These are phyloP conservation scores for Zea luxurians DNA, from an alignment of 176 grass and related monocot genomes.

Conservation along the genomic window DNA sequence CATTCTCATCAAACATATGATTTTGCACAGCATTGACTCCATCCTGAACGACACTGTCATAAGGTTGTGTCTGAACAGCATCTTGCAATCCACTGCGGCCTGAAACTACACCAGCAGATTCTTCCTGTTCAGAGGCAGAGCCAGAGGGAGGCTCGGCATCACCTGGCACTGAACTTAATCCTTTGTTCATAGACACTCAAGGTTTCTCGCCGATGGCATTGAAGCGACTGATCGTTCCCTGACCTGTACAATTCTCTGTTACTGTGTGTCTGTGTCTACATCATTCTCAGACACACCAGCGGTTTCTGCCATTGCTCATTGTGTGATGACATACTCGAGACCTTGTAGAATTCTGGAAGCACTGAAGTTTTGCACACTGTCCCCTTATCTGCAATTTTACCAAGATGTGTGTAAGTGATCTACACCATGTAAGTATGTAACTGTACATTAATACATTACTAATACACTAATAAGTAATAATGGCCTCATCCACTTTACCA, in stretches of 20 bases:
- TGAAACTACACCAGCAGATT: slow-evolving; percentile 8
- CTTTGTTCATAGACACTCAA: slow-evolving; percentile 4
- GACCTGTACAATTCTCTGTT: neutral
- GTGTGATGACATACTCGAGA: slow-evolving; percentile 16
- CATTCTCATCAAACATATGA: neutral
- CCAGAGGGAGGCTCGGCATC: slow-evolving; percentile 6
- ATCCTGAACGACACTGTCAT: slow-evolving; percentile 1
- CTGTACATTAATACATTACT: neutral
- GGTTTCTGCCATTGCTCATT: slow-evolving; percentile 14
- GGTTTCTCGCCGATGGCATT: neutral
- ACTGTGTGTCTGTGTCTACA: neutral
- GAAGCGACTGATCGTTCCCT: neutral
- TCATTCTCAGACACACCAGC: slow-evolving; percentile 1
- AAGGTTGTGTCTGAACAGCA: neutral
- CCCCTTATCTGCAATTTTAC: slow-evolving; percentile 5
- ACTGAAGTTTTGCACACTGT: neutral
- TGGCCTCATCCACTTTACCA: slow-evolving; percentile 17
- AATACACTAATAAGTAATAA: neutral
- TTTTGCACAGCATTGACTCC: neutral
- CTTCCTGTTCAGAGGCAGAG: slow-evolving; percentile 14
- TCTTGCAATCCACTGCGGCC: neutral
- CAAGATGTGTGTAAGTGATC: slow-evolving; percentile 16
- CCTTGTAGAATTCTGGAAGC: slow-evolving; percentile 8
- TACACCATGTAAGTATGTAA: slow-evolving; percentile 3
- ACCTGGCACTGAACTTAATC: neutral